phyloP scores from a whole-genome alignment of 2,329 filamentous ascomycete species.

The Fusarium sp. region DNA sequence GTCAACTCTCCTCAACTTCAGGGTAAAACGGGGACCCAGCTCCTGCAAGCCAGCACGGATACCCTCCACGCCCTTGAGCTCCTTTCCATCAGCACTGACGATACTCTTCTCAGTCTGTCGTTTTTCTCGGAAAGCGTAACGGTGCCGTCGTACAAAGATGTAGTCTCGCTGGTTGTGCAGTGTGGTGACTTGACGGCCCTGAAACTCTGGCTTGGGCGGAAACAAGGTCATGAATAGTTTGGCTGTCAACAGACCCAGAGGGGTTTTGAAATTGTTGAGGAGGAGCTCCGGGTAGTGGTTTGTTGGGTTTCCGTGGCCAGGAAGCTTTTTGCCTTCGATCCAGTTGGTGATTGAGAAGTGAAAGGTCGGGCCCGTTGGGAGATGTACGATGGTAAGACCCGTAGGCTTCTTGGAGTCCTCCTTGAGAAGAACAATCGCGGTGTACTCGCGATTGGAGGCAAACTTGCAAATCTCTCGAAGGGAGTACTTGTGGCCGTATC shows the following conservation, averaged over 20 bases:
- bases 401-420: constrained; percentile 89
- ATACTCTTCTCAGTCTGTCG: constrained; percentile 86
- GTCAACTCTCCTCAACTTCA: constrained; percentile 91
- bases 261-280: constrained; percentile 93
- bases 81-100: constrained; percentile 80
- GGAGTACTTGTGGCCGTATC: constrained; percentile 89
- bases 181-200: constrained; percentile 89
- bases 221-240: constrained; percentile 72
- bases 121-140: constrained; percentile 94
- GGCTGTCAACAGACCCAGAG: constrained; percentile 86
- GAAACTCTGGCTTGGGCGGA: constrained; percentile 82
- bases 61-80: constrained; percentile 83
- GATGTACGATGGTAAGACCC: constrained; percentile 83
- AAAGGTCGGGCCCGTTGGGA: constrained; percentile 88
- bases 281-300: constrained; percentile 91
- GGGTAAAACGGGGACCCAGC: constrained; percentile 75
- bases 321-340: constrained; percentile 86
- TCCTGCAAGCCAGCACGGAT: constrained; percentile 91
- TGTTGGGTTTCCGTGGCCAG: constrained; percentile 87
- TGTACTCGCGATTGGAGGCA: constrained; percentile 83
- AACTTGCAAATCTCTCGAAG: constrained; percentile 90
- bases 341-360: constrained; percentile 93
- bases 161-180: constrained; percentile 96
- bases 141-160: constrained; percentile 89
- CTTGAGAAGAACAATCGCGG: constrained; percentile 82